Evolutionary conservation across 345 rosid genomes (phyloP), one percentile per base, ranked within the genome.

Genomic region (Salix suchowensis): DNA sequence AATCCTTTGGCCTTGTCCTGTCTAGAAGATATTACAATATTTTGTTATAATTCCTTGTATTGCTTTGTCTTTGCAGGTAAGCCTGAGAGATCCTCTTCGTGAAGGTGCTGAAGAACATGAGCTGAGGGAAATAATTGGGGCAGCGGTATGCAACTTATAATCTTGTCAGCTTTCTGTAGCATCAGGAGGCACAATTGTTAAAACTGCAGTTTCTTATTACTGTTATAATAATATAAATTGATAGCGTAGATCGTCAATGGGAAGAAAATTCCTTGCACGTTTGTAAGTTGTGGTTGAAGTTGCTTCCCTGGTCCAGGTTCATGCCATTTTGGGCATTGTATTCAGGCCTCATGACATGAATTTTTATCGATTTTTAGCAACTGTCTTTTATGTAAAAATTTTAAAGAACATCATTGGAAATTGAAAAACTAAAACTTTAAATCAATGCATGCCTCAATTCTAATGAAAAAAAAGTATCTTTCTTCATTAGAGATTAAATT

Each of bases 51-150:
- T 61, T 66, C 32, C 76, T 77, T 71, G n/a, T 54, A 9, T 42
- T 69, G 71, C 36, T 37, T 71, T 32, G 39, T 81, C 13, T 75
- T 83, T 74, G 67, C 88, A 93, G 98, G 98, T 96, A 77, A 91
- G 97, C 87, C 83, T 93, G 77, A 92, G 99, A 82, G 98, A 93
- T 83, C 97, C 99, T 30, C 89, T 93, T 71, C 96, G 96, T 62
- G 68, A 79, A 48, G 93, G 96, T 77, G 96, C 88, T 75, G 86
- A 86, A 61, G 97, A 92, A 37, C 81, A 86, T 15, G 88, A 81
- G 34, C 91, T 96, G 32, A 86, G 90, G 81, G 92, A 87, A 80
- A 93, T 96, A 75, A 93, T 96, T 79, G 91, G 93, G 50, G 89
- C 93, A 79, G 98, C 98, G 81, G 99, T 96, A 92, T 64, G 91